Conservation (phyloP, 108 stramenopile genomes). For the Skeletonema costatum region DNA sequence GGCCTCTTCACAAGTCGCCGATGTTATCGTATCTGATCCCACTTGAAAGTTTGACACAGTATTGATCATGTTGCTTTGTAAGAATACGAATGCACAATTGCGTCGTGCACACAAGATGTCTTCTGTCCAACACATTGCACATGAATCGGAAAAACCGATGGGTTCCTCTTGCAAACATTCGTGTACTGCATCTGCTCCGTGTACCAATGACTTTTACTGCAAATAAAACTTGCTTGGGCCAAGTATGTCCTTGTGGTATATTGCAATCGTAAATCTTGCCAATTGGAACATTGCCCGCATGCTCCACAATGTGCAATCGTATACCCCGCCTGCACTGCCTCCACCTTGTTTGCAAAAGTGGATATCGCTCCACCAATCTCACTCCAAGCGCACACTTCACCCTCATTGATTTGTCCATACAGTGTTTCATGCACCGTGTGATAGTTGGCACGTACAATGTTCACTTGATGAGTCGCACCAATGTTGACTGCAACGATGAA, state of each 20-base stretch:
- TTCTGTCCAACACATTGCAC: slow-evolving; percentile 40
- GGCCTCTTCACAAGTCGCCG: slow-evolving; percentile 29
- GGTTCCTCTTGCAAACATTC: slow-evolving; percentile 8
- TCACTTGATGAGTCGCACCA: slow-evolving; percentile 27
- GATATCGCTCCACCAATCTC: slow-evolving; percentile 12
- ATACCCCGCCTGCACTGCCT: slow-evolving; percentile 8
- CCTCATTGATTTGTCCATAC: slow-evolving; percentile 15
- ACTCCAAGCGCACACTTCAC: slow-evolving; percentile 31
- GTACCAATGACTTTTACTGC: slow-evolving; percentile 16
- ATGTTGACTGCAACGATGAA: slow-evolving; percentile 19
- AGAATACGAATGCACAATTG: slow-evolving; percentile 28
- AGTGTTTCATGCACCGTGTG: not conserved
- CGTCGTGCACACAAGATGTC: slow-evolving; percentile 29
- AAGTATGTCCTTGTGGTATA: slow-evolving; percentile 21
- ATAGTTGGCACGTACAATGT: slow-evolving; percentile 5
- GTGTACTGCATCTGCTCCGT: slow-evolving; percentile 8
- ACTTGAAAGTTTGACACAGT: slow-evolving; percentile 45
- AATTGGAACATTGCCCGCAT: slow-evolving; percentile 33
- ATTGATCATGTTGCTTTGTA: slow-evolving; percentile 40
- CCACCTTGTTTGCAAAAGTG: slow-evolving; percentile 3
- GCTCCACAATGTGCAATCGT: slow-evolving; percentile 39
- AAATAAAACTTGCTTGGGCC: slow-evolving; percentile 13
- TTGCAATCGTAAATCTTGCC: slow-evolving; percentile 30
- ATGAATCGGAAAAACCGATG: slow-evolving; percentile 28
- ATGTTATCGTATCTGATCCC: slow-evolving; percentile 40